Evolutionary conservation across 768 basidiomycete genomes (phyloP), one percentile per base, ranked within the genome.

Genomic region (Lactarius vividus): DNA sequence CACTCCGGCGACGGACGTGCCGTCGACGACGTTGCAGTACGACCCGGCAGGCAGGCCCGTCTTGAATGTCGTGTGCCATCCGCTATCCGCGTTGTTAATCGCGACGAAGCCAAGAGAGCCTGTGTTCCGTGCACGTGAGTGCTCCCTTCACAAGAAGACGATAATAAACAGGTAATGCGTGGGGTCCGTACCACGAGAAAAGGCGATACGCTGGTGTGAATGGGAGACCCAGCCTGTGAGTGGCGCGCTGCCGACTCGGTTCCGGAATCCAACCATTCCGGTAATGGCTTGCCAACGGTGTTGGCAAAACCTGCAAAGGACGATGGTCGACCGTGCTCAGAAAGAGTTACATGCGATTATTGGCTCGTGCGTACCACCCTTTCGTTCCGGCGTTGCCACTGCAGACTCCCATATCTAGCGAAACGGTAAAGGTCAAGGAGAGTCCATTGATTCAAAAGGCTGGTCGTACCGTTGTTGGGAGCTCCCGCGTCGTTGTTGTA

Each of bases 1-100:
- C 1, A 70, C 62, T 1, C 82, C 82, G 1, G 64, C 68, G 0
- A 74, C 73, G 37, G 73, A 77, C 33, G 69, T 72, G 11, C 87
- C 87, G 57, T 79, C 81, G 37, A 88, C 78, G 23, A 88, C 84
- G 72, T 91, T 85, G 74, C 88, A 89, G 69, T 89, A 89, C 4
- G 75, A 73, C 0, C 86, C 88, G 28, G 74, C 80, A 0, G 87
- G 80, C 10, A 89, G 74, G 0, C 83, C 81, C 0, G 88, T 89
- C 20, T 75, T 72, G 73, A 89, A 88, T 0, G 82, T 83, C 0
- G 80, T 63, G 8, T 68, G 83, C 88, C 88, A 89, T 0, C 75
- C 69, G 7, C 77, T 77, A 64, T 87, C 84, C 6, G 74, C 81
- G 67, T 89, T 88, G 72, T 89, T 89, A 69, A 89, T 89, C 0